Base-by-base conservation (phyloP, 2,329 filamentous ascomycete species). In the Lasiodiplodia sp. region DNA sequence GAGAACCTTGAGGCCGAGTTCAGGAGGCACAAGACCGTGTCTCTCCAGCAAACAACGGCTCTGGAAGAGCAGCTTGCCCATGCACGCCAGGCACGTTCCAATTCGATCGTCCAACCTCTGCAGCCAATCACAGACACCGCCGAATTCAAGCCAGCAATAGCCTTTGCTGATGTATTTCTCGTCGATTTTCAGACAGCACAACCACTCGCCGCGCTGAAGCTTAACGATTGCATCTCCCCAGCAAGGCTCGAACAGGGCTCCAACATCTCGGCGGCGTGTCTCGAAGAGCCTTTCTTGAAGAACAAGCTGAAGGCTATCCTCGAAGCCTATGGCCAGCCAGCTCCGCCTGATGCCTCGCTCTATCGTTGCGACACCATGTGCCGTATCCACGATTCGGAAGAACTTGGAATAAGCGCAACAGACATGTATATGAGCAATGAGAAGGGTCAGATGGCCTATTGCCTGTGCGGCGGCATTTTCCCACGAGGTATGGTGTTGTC, bases 51-150 rank as follows among this genome's bases (percentile, higher is more conserved):
- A 67, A 80, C 78, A 73, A 78, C 78, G 71, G 75, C 77, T 34
- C 71, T 80, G 23, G 78, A 80, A 70, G 78, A 80, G 70, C 78
- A 80, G 72, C 79, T 80, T 77, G 79, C 80, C n/a, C 65, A 67
- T 34, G 65, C 49, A 28, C 65, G 65, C 37, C 65, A 57, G 55
- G 28, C 65, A 12, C 53, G 65, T 4, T 60, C 53, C 40, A 58
- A 40, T 21, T 58, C 53, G 21, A 38, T 37, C 14, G 21, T 58
- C 44, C 65, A 67, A 14, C 65, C 65, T 14, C 55, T 67, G n/a
- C 65, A 67, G 55, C 65, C 65, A 51, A 64, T 64, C 47, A 64
- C 28, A 31, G 60, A 64, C 47, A 16, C 44, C 31, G 16, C 47
- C 28, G 40, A 62, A 37, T 12, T 28, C n/a, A 64, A 64, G 60